Conservation (phyloP, 345 rosid species). For the Salix caprea region DNA sequence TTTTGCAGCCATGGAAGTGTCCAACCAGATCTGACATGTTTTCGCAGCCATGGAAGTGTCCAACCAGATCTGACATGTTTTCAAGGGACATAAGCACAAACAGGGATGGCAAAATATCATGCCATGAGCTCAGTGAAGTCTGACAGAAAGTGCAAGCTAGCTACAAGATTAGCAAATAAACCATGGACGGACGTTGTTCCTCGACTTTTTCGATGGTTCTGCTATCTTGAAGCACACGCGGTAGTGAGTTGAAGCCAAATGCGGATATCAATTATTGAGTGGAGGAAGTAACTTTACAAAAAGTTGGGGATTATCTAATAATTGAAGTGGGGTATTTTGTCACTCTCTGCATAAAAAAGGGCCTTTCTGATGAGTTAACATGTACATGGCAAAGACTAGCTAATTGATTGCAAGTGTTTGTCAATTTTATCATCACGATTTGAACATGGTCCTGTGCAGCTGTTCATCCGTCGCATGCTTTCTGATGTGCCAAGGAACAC, state of each 20-base stretch:
- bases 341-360: neutral
- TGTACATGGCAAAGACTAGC: neutral
- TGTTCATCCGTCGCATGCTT: neutral
- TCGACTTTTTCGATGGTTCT: neutral
- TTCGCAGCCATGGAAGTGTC: constrained; percentile 33
- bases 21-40: no score
- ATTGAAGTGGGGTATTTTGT: neutral
- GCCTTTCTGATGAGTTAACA: neutral
- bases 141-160: constrained; percentile 6
- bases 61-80: constrained; percentile 36
- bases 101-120: constrained; percentile 49
- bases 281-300: neutral
- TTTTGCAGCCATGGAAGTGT: no score
- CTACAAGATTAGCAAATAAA: neutral
- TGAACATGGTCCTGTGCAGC: neutral
- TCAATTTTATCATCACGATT: neutral
- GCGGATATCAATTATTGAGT: neutral
- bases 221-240: neutral
- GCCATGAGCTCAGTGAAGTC: constrained; percentile 36
- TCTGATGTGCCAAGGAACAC: neutral
- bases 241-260: neutral
- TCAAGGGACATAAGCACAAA: constrained; percentile 38
- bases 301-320: neutral
- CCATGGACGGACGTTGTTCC: neutral
- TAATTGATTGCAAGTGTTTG: neutral